Percentiles rank a stretch among this genome's conserved stretches.
Conservation (phyloP, 345 rosid species). For the Corymbia maculata region DNA sequence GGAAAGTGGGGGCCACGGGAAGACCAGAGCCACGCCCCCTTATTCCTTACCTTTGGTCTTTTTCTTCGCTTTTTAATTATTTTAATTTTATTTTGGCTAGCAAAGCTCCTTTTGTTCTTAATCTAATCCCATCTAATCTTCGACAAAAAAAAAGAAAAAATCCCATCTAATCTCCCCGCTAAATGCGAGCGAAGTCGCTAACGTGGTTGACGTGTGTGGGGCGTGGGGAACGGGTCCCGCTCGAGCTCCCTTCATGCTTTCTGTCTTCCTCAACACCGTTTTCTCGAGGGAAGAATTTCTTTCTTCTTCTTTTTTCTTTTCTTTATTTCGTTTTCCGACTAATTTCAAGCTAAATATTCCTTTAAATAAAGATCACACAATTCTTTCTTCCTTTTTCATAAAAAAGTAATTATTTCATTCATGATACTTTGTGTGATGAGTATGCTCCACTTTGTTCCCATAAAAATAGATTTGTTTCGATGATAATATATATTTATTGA, state of each 20-base stretch:
- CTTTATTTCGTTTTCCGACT: not conserved
- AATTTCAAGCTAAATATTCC: not conserved
- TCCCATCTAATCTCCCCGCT: not conserved
- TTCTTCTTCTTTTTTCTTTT: not conserved
- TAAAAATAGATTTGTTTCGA: too few species aligned
- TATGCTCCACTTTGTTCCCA: too few species aligned
- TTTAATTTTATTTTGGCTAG: not conserved
- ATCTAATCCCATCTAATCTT: not conserved
- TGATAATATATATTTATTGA: too few species aligned
- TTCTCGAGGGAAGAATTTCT: not conserved
- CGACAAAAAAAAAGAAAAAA: not conserved
- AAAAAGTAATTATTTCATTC: not conserved
- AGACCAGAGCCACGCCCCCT: not conserved
- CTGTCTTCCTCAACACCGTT: not conserved
- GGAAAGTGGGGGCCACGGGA: constrained; percentile 17
- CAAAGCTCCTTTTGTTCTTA: not conserved
- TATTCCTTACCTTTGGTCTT: too few species aligned
- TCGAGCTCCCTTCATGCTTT: not conserved
- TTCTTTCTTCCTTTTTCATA: not conserved
- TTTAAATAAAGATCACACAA: not conserved
- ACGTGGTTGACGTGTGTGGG: not conserved
- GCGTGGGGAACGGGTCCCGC: not conserved
- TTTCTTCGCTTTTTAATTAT: not conserved
- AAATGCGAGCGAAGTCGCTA: not conserved
- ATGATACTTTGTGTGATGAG: not conserved